Base-by-base conservation (phyloP, 2,329 filamentous ascomycete species). In the Alternaria tenuissima region DNA sequence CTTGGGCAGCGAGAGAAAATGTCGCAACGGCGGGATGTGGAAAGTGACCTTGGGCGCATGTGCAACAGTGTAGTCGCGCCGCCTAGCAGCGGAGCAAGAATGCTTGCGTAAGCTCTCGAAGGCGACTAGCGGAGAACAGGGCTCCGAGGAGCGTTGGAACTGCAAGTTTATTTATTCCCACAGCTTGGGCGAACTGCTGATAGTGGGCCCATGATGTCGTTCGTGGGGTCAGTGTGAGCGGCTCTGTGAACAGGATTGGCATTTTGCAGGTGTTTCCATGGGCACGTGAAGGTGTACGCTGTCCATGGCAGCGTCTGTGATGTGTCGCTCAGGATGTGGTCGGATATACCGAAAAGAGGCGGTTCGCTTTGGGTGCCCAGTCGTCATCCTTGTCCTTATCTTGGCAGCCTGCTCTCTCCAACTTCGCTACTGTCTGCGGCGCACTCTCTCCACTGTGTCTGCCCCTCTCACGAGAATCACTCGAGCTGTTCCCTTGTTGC, bases 321-420 rank as follows among this genome's bases (percentile, higher is more conserved):
- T 49, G 46, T 36, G 46, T 49, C 46, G 46, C 32, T 49, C 46
- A 38, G 18, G 39, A 46, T 18, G 32, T 41, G 52, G 32, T 32
- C 41, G 47, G 52, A 24, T 43, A 26, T 20, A 38, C 22, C 36
- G 32, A 52, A 20, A 20, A 43, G 18, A 43, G 44, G 42, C 32
- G 47, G 48, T 39, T 53, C 28, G 39, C 20, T 55, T 47, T 61
- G 54, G 55, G 52, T 52, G 57, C 57, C 55, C 51, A 52, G 55
- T 58, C 39, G 54, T 57, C 48, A 64, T 62, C 52, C 62, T 57
- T 57, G 62, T 61, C 36, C 36, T 39, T 48, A 43, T 52, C 63
- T 66, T 66, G 63, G 63, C 63, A 34, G 49, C 39, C 28, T 47
- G 46, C 36, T 41, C 43, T 56, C 55, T 62, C 47, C 24, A 61